Evolutionary conservation across 331 rosid genomes (phyloP).

Genomic region (Erythrophleum ivorense): DNA sequence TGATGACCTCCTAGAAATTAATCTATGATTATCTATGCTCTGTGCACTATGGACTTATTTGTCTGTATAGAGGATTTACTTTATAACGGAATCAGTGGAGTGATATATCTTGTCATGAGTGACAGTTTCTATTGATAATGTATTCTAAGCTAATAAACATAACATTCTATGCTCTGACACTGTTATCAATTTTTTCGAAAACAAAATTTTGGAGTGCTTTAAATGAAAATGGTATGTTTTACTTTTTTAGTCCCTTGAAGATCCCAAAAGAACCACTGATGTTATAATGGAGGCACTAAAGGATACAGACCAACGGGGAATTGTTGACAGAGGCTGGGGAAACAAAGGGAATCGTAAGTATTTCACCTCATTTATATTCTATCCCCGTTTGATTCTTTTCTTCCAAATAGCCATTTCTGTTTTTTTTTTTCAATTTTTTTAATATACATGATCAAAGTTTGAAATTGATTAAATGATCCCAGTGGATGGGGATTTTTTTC

Average conservation of each 20-base stretch:
- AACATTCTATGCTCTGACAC: conserved; percentile 16
- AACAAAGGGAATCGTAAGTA: conserved; percentile 82
- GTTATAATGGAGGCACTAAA: conserved; percentile 84
- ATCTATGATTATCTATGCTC: neutral
- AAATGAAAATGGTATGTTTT: conserved; percentile 22
- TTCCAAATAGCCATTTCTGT: conserved; percentile 14
- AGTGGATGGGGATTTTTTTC: no score
- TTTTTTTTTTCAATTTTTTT: neutral
- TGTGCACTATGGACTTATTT: neutral
- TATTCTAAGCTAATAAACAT: conserved; percentile 25
- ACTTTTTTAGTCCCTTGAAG: conserved; percentile 83
- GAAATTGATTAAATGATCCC: no score
- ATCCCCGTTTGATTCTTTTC: conserved; percentile 14
- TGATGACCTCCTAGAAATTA: conserved; percentile 10
- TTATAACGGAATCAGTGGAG: neutral
- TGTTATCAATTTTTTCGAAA: neutral
- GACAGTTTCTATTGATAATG: conserved; percentile 14
- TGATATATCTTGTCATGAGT: conserved; percentile 25
- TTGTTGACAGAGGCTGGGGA: conserved; percentile 94
- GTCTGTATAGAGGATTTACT: neutral
- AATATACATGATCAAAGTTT: no score
- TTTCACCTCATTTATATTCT: conserved; percentile 28
- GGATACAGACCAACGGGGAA: conserved; percentile 84
- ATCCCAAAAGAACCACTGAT: conserved; percentile 68
- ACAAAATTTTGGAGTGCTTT: conserved; percentile 6